These are phyloP conservation scores for Pythium brassicae DNA, from an alignment of 352 stramenopile genomes.

Conservation along the genomic window DNA sequence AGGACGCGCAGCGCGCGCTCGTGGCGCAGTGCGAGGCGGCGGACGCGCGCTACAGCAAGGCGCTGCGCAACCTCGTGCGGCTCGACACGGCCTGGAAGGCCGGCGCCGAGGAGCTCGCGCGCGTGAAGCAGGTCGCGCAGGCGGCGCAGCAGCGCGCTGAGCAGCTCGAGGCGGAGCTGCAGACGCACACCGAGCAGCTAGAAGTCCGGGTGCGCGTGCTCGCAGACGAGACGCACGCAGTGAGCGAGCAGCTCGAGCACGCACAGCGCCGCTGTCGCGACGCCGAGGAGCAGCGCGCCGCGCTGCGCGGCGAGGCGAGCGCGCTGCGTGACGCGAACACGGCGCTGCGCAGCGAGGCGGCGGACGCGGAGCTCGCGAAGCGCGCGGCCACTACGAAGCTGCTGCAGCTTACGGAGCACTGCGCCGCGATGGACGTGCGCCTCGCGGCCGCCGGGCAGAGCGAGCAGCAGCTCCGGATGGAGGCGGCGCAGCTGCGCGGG, in stretches of 20 bases:
- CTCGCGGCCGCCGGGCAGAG: constrained; percentile 25
- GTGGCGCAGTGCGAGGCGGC: constrained; percentile 34
- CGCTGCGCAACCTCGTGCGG: constrained; percentile 59
- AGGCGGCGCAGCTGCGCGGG: constrained; percentile 31
- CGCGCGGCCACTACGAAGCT: constrained; percentile 41
- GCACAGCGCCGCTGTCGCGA: constrained; percentile 6
- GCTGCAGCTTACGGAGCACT: constrained; percentile 56
- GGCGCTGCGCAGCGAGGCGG: constrained; percentile 21
- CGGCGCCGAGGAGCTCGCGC: constrained; percentile 30
- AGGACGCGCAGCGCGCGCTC: constrained; percentile 48
- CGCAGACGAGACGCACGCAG: constrained; percentile 20
- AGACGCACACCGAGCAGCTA: background rate
- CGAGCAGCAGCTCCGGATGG: constrained; percentile 29
- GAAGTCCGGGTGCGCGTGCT: constrained; percentile 4
- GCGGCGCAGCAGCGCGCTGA: constrained; percentile 2
- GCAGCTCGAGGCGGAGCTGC: constrained; percentile 10
- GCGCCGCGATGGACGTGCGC: constrained; percentile 47
- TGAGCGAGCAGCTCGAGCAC: constrained; percentile 21
- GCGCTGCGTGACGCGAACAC: constrained; percentile 45
- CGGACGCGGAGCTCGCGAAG: constrained; percentile 28
- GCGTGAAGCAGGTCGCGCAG: constrained; percentile 11
- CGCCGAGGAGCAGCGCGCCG: constrained; percentile 26
- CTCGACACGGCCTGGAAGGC: constrained; percentile 72
- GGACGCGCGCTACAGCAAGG: constrained; percentile 62
- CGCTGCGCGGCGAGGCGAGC: constrained; percentile 46